A percentile compares a stretch with the other conserved stretches of the same genome.
Conservation (phyloP, 192 early-diverging fungal genomes). For the Gamsiella multidivaricata region DNA sequence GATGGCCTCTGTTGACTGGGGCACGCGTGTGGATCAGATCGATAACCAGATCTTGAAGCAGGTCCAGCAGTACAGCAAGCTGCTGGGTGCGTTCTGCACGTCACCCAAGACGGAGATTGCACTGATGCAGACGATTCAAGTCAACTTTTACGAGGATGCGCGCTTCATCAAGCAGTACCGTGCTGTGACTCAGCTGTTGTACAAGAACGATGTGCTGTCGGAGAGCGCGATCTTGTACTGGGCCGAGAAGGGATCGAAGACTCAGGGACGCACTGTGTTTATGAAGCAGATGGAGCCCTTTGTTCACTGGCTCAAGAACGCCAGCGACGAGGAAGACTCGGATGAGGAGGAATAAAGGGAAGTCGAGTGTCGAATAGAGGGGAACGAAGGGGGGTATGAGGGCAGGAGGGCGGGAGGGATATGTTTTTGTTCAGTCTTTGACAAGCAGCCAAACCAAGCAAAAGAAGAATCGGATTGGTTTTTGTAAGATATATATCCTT, state of each 20-base stretch:
- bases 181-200: constrained; percentile 82
- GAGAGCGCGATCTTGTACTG: constrained; percentile 95
- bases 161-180: constrained; percentile 90
- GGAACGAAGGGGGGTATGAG: not conserved
- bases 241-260: constrained; percentile 89
- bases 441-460: no score
- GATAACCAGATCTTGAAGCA: constrained; percentile 76
- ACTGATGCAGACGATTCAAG: constrained; percentile 87
- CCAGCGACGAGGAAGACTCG: constrained; percentile 77
- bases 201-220: constrained; percentile 91
- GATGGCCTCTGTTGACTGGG: constrained; percentile 82
- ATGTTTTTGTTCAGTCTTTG: not conserved
- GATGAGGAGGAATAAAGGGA: constrained; percentile 60
- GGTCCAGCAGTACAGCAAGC: constrained; percentile 77
- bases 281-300: constrained; percentile 95
- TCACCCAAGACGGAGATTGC: constrained; percentile 87
- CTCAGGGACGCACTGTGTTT: constrained; percentile 90
- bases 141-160: constrained; percentile 88
- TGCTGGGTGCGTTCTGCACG: constrained; percentile 80
- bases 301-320: constrained; percentile 81
- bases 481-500: constrained; percentile 3
- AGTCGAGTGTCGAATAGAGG: no score
- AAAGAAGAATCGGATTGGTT: constrained; percentile 6
- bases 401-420: no score
- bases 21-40: constrained; percentile 84